These are phyloP conservation scores for Fraxinus sp. DNA, from an alignment of 305 asterid species.

Conservation along the genomic window DNA sequence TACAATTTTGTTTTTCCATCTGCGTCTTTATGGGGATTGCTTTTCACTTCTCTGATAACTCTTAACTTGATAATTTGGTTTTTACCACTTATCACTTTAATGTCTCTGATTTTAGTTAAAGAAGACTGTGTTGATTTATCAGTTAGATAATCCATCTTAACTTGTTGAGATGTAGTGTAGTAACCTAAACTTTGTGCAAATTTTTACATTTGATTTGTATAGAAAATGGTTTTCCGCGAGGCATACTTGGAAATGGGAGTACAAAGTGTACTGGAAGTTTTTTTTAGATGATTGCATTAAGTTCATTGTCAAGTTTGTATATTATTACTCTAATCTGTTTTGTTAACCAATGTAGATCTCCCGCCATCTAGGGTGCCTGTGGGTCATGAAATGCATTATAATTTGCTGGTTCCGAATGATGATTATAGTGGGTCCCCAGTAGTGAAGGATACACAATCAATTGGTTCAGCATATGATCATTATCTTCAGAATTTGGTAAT, in stretches of 20 bases:
- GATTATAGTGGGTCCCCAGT: slow-evolving; percentile 32
- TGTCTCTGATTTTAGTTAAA: not conserved
- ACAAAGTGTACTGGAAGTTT: not conserved
- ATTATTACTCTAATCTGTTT: slow-evolving; percentile 1
- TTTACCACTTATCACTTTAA: not conserved
- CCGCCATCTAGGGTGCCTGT: slow-evolving; percentile 29
- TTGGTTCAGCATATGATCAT: slow-evolving; percentile 57
- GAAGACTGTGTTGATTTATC: not conserved
- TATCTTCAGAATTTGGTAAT: slow-evolving; percentile 52
- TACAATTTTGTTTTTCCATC: not conserved
- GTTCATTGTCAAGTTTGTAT: not conserved
- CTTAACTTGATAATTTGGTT: not conserved
- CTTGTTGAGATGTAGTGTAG: not conserved
- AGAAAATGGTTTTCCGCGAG: not conserved
- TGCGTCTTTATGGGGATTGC: not conserved
- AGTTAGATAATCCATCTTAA: not conserved
- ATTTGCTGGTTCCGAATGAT: slow-evolving; percentile 32
- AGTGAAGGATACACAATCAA: slow-evolving; percentile 37
- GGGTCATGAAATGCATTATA: slow-evolving; percentile 34
- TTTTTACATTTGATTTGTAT: not conserved
- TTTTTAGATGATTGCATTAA: not conserved
- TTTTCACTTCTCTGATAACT: not conserved
- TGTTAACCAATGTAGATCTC: slow-evolving; percentile 25
- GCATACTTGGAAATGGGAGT: not conserved
- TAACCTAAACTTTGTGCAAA: not conserved